Base-by-base conservation (phyloP, 768 basidiomycete species). In the Amanita jacksonii region DNA sequence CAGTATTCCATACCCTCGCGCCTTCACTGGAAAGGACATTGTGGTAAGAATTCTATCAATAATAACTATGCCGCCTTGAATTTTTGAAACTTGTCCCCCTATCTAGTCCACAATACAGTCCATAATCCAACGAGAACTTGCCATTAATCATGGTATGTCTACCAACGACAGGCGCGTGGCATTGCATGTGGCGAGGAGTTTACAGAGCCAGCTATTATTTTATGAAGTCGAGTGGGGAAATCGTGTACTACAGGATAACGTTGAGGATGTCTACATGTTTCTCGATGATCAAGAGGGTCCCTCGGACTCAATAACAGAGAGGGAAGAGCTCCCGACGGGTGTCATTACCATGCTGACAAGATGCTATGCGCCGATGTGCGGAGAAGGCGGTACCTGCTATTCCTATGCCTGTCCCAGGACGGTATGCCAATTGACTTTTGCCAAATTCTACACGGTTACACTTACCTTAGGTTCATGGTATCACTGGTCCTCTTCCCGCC, bases 151-250 rank as follows among this genome's bases (percentile, higher is more conserved):
- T 52, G 75, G 76, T 6, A 72, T 77, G 28, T 71, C 76, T 3
- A 73, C 76, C 1, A 75, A 73, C 44, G 90, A 93, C 53, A 76
- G 93, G 6, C 73, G 84, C 12, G 80, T 82, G 8, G 90, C 93
- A 12, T 67, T 96, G 8, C 78, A 83, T 52, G 81, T 96, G 15
- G 93, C 91, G 0, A 79, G 91, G 19, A 87, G 87, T 48, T 68
- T 98, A 20, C 92, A 97, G 55, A 81, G 77, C 46, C 86, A 90
- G 60, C 72, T 98, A 6, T 97, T 91, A 70, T 93, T 97, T 63
- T 88, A 93, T 58, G 96, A 99, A 56, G 92, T 97, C 3, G 93
- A 97, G 58, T 94, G 93, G 89, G 89, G 88, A 19, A 79, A 80
- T 36, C 76, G 82, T 15, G 70, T 82, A 2, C 64, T 97, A 41